Base-by-base conservation (phyloP, 2,329 filamentous ascomycete species). In the Xylaria sp. region DNA sequence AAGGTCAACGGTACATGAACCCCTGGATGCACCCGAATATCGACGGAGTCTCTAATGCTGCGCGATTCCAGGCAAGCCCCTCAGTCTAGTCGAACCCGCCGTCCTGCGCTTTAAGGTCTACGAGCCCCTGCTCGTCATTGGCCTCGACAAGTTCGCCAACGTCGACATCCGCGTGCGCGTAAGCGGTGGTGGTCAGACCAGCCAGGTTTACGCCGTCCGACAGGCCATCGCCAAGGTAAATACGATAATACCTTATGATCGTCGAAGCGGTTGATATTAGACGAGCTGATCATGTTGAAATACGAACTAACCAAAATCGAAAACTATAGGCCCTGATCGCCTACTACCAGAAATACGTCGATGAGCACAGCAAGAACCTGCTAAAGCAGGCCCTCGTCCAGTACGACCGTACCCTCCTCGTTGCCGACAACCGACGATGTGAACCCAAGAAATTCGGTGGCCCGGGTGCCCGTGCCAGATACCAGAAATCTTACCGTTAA, bases 401-500 rank as follows among this genome's bases (percentile, higher is more conserved):
- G 84, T 99, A 95, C 89, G 94, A 97, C 89, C 91, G 94, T 82
- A 97, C 94, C 83, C 92, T 99, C 78, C 92, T 99, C 82, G 96
- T 99, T 81, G 96, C 96, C 85, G 96, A 99, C 87, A 98, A 97
- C 92, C 92, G 96, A 85, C 93, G 96, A 80, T 96, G 94, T 86
- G 96, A 99, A 90, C 95, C 95, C 87, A 98, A 98, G 94, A 98
- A 98, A 90, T 93, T 94, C 83, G 91, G 91, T 84, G 93, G 92
- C 93, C 92, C 90, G 80, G 95, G 95, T 90, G 95, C 96, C 83
- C 92, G 95, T 83, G 89, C 95, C 82, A 92, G 94, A 84, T 98
- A 94, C 94, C 95, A 98, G 89, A 98, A 98, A 89, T 97, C 94
- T 79, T 97, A 98, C 91, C 94, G 94, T 94, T 97, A 95, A 94